Base-by-base conservation (phyloP, 2,329 filamentous ascomycete genomes). In the Phyllosticta capitalensis region DNA sequence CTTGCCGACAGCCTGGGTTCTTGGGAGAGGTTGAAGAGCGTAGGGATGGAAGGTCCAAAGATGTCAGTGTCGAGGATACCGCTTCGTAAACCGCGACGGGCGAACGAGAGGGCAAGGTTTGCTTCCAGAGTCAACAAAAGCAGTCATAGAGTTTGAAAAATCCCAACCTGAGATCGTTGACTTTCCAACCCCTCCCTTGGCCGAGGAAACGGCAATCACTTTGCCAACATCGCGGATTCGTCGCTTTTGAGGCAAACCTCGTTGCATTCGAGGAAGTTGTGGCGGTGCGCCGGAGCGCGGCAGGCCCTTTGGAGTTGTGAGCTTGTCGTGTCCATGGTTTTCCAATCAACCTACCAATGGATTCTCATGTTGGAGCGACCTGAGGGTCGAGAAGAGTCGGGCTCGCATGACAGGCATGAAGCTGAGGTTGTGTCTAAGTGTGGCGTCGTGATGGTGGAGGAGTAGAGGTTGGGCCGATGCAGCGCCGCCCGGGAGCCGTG, bases 181-280 rank as follows among this genome's bases (percentile, higher is more conserved):
- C 72, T 99, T 99, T 1, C 94, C 94, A 0, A 99, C 94, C n/a
- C 94, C 94, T 2, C 94, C 94, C 71, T 99, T 99, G 14, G 94
- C 94, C 1, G 92, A 97, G 3, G 91, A 96, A 14, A 99, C 90
- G n/a, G 92, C 91, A 61, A 99, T 84, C n/a, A 96, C 85, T 71
- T 95, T 96, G 64, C 85, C 83, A 22, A 99, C 92, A 71, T 92
- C 85, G 24, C 83, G 82, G 65, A 99, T 95, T 66, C 83, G 85
- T 64, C 90, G 83, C 67, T 88, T 86, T 66, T 90, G 83, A 0
- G 94, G 92, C 10, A 95, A 81, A 22, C 90, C 89, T 57, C 89
- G 84, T 75, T 90, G 88, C 78, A 89, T 85, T 48, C 88, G 85
- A 30, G 86, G 87, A 61, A 92, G 82, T 59, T 81, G 78, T 10